Conservation (phyloP, 148 eudicot genomes). For the Linanthus parryae region DNA sequence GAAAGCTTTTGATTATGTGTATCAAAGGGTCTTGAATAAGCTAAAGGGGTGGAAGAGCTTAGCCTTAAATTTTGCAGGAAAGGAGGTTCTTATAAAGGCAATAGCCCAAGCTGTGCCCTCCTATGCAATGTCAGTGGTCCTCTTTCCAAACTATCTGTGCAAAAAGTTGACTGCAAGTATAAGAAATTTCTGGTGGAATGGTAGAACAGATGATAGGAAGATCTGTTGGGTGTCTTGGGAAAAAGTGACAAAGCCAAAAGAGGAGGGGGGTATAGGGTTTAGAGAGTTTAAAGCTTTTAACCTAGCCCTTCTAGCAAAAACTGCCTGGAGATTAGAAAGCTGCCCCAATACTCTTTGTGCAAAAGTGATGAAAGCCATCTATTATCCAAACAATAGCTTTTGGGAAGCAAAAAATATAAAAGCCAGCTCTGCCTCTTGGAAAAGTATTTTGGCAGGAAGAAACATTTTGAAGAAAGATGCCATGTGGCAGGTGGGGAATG, state of each 20-base stretch:
- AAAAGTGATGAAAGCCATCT: background rate
- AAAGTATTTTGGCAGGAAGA: background rate
- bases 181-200: background rate
- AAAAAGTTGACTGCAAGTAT: too few species aligned
- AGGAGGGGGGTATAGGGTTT: background rate
- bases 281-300: background rate
- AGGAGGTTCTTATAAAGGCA: background rate
- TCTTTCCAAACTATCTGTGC: background rate
- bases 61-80: background rate
- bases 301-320: background rate
- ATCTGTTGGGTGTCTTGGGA: background rate
- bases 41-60: background rate
- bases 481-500: background rate
- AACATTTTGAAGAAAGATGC: background rate
- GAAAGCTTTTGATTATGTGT: background rate
- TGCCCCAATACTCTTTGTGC: background rate
- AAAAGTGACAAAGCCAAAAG: background rate
- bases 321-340: background rate
- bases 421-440: background rate
- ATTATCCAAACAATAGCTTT: background rate
- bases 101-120: background rate
- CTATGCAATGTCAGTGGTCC: background rate
- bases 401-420: background rate
- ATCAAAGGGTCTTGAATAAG: too few species aligned
- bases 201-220: background rate